A percentile compares a stretch with the other conserved stretches of the same genome.
phyloP scores from a whole-genome alignment of 2,329 filamentous ascomycete species.

The Pseudocercospora macadamiae region DNA sequence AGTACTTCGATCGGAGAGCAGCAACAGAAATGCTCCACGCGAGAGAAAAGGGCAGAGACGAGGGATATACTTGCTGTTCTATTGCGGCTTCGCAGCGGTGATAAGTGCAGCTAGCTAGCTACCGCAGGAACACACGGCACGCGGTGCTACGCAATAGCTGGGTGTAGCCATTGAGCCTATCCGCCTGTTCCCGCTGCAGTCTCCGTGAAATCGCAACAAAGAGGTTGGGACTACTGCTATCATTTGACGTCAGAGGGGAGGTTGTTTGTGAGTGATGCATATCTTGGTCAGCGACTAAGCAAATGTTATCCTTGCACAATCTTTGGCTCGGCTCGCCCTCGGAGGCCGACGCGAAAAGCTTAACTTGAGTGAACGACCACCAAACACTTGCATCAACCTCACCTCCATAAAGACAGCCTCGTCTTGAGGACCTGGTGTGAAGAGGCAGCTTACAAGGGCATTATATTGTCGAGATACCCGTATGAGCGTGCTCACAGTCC shows the following conservation, averaged over 20 bases:
- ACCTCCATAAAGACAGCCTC: no score
- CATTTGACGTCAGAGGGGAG: constrained; percentile 3
- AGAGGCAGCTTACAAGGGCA: no score
- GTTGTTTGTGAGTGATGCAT: background rate
- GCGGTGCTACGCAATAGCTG: constrained; percentile 1
- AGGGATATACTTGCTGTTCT: background rate
- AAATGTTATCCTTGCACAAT: background rate
- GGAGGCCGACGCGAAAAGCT: background rate
- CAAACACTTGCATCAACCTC: no score
- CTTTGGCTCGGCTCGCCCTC: no score
- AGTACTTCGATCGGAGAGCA: no score
- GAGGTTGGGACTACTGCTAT: background rate
- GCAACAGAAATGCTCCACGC: background rate
- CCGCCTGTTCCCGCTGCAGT: background rate
- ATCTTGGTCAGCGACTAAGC: constrained; percentile 7
- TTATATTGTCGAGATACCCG: no score
- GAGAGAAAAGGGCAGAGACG: background rate
- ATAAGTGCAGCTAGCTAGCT: background rate
- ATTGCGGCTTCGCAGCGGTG: background rate
- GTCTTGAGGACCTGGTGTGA: no score
- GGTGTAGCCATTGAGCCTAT: constrained; percentile 5
- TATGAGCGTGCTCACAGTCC: no score
- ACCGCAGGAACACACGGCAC: constrained; percentile 6
- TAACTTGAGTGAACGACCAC: no score
- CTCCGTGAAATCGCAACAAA: background rate